These are phyloP conservation scores for Hypoxylon sp. DNA, from an alignment of 2,329 filamentous ascomycete genomes.

Conservation along the genomic window DNA sequence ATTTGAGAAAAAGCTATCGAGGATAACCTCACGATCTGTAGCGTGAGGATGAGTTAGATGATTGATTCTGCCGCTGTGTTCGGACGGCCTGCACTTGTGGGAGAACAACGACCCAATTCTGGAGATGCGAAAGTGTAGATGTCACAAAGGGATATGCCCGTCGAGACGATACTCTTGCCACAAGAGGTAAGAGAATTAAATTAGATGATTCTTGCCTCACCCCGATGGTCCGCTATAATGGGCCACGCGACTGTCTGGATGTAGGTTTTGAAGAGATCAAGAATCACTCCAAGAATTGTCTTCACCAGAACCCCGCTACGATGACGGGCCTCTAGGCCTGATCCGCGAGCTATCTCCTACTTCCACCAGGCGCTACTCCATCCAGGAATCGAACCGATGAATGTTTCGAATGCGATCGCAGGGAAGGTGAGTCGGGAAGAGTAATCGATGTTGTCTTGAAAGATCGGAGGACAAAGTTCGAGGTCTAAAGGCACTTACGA, in stretches of 20 bases:
- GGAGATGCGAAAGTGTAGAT: conserved; percentile 25
- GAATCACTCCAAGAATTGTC: conserved; percentile 25
- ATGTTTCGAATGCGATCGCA: conserved; percentile 9
- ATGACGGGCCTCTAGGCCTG: conserved; percentile 16
- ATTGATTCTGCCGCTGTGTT: conserved; percentile 5
- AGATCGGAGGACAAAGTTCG: background rate
- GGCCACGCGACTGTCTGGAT: conserved; percentile 31
- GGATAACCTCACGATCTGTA: conserved; percentile 11
- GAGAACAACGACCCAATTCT: conserved; percentile 25
- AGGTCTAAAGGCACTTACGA: background rate
- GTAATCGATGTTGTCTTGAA: conserved; percentile 5
- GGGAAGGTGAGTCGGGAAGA: conserved; percentile 1
- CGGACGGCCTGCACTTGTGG: conserved; percentile 15
- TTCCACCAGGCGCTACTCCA: conserved; percentile 11
- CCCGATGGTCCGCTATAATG: conserved; percentile 36
- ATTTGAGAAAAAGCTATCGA: conserved; percentile 14
- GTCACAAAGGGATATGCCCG: conserved; percentile 40
- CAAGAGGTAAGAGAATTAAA: conserved; percentile 40
- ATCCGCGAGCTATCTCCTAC: conserved; percentile 13
- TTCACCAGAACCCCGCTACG: conserved; percentile 17
- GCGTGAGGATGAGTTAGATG: background rate
- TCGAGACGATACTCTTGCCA: conserved; percentile 42
- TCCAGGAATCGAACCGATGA: background rate
- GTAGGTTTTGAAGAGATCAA: conserved; percentile 33
- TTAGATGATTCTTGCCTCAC: conserved; percentile 35